A percentile compares a stretch with the other conserved stretches of the same genome.
Evolutionary conservation across 148 eudicot genomes (phyloP).

Genomic region (Rhododendron vialii): DNA sequence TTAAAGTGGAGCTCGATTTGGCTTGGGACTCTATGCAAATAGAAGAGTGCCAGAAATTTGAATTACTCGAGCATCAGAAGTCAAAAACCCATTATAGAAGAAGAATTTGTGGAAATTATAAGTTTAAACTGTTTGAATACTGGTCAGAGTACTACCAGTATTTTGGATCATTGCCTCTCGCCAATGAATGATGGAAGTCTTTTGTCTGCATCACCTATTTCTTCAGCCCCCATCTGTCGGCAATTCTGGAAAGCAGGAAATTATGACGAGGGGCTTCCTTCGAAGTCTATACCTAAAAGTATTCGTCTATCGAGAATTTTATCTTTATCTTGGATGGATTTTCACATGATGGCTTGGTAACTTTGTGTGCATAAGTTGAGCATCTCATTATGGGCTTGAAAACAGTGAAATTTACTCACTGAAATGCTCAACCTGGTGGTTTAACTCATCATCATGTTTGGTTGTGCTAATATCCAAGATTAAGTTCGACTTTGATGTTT

Average conservation of each 20-base stretch:
- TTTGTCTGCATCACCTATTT: constrained; percentile 43
- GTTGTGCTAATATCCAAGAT: background rate
- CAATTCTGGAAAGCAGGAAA: constrained; percentile 95
- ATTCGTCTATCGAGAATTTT: constrained; percentile 15
- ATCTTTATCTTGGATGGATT: background rate
- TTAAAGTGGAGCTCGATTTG: constrained; percentile 39
- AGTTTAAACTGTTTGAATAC: constrained; percentile 25
- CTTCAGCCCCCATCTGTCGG: constrained; percentile 83
- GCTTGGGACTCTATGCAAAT: constrained; percentile 19
- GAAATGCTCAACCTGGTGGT: background rate
- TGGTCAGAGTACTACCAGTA: constrained; percentile 34
- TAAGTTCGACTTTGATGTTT: constrained; percentile 1
- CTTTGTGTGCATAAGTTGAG: background rate
- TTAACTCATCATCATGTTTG: background rate
- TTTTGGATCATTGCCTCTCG: constrained; percentile 37
- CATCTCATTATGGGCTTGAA: background rate
- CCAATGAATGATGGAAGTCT: constrained; percentile 45
- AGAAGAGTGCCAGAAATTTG: constrained; percentile 19
- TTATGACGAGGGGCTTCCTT: constrained; percentile 43
- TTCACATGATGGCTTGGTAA: background rate
- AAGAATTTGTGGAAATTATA: constrained; percentile 34
- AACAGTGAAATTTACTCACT: background rate
- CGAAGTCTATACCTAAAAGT: constrained; percentile 54
- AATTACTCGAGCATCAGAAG: background rate
- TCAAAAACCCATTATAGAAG: constrained; percentile 22